Percentiles rank a stretch among this genome's conserved stretches.
Evolutionary conservation across 139 green algal species (phyloP).

Genomic region (Asterochloris sp.): DNA sequence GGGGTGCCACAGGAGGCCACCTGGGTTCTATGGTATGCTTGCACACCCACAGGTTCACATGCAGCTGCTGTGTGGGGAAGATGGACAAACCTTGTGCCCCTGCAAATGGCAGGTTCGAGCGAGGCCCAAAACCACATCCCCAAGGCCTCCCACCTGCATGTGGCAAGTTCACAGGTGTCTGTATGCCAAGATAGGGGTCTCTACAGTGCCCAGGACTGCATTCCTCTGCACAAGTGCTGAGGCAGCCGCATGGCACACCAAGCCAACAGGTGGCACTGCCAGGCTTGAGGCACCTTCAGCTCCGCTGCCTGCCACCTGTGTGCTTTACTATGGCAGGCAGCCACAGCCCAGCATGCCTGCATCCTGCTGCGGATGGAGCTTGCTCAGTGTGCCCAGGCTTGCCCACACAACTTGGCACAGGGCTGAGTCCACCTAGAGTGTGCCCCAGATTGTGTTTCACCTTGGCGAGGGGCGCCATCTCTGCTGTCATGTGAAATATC

Average conservation of each 20-base stretch:
- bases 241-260: neutral
- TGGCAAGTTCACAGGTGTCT: neutral
- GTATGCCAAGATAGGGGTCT: neutral
- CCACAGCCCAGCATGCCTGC: neutral
- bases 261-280: neutral
- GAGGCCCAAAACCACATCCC: slow-evolving; percentile 89
- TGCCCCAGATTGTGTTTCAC: slow-evolving; percentile 34
- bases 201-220: neutral
- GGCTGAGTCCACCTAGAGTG: neutral
- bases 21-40: no score
- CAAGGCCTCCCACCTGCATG: slow-evolving; percentile 81
- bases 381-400: neutral
- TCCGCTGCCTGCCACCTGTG: neutral
- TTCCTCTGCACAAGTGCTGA: no score
- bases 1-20: no score
- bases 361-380: neutral
- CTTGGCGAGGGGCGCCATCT: slow-evolving; percentile 94
- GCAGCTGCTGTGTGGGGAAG: no score
- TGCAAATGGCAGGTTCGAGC: slow-evolving; percentile 55
- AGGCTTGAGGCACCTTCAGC: neutral
- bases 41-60: no score
- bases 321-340: neutral
- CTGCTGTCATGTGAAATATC: slow-evolving; percentile 88
- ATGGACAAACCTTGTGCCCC: slow-evolving; percentile 44
- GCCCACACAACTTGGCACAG: neutral